Evolutionary conservation across 1,139 yeast species (phyloP).

Genomic region (Geotrichum aggregatum): DNA sequence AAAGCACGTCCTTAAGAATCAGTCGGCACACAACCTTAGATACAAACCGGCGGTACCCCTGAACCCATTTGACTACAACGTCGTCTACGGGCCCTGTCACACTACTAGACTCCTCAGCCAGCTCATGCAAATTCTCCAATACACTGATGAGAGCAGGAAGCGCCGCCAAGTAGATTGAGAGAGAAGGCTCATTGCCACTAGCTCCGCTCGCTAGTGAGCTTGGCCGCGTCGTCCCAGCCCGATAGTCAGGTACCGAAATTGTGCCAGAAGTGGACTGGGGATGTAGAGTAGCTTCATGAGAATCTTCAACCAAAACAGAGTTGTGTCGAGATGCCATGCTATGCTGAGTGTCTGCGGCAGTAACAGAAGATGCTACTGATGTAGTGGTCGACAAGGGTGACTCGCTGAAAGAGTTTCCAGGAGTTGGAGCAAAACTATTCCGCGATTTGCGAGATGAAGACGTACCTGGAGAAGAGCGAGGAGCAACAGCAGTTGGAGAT

Average conservation of each 20-base stretch:
- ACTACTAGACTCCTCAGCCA: neutral
- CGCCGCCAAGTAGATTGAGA: constrained; percentile 14
- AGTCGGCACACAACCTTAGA: constrained; percentile 28
- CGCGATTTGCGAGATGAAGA: constrained; percentile 6
- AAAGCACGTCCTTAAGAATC: constrained; percentile 27
- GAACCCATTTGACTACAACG: constrained; percentile 23
- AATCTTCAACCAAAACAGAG: no score
- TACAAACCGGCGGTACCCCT: constrained; percentile 25
- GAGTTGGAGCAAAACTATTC: constrained; percentile 3
- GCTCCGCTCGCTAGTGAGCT: neutral
- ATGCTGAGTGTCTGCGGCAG: neutral
- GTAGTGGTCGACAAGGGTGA: constrained; percentile 9
- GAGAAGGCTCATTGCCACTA: neutral
- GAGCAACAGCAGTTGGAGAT: constrained; percentile 7
- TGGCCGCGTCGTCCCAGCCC: neutral
- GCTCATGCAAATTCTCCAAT: constrained; percentile 11
- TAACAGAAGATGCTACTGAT: neutral
- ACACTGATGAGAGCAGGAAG: constrained; percentile 13
- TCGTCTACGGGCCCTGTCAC: neutral
- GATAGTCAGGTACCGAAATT: neutral
- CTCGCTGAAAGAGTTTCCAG: constrained; percentile 1
- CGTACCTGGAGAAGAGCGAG: constrained; percentile 1
- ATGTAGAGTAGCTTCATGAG: neutral
- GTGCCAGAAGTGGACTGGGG: neutral
- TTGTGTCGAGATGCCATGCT: neutral